Base-by-base conservation (phyloP, 1,139 yeast species). In the Pichia sp. region DNA sequence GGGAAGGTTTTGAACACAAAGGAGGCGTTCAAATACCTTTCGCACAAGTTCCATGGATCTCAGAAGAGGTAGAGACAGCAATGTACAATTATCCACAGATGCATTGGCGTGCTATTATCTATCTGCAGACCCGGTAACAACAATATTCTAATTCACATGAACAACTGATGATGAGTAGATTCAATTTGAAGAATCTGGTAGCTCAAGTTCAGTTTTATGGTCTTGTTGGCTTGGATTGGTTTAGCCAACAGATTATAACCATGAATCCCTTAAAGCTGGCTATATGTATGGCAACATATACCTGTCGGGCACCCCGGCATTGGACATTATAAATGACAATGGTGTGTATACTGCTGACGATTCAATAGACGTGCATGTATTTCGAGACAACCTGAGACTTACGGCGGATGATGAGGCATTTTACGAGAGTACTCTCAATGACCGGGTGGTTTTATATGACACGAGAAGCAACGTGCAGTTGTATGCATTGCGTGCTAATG, bases 1-100 rank as follows among this genome's bases (percentile, higher is more conserved):
- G 98, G 98, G 1, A 76, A 82, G 50, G 76, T 75, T 27, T 70
- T 93, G 52, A 74, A 76, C 48, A 77, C 84, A 2, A 90, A 87
- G 67, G 88, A 87, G 59, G 98, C 98, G 0, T 92, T 84, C 73
- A 92, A 90, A 71, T 82, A 83, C 58, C 68, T 91, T 54, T 89
- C 97, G 0, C 96, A 88, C 61, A 85, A 85, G 61, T 92, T 90
- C 71, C 98, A 93, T 68, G 97, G 97, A 3, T 62, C 61, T 27
- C 62, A 57, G 7, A 62, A 60, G 46, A 45, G 43, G 29, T 51
- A 36, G 33, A 6, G 6, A 4, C 29, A 27, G 6, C 3, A 20
- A 20, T 20, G 24, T 2, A 20, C 24, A 20, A 20, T 20, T 20
- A 20, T 20, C 24, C 24, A 20, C 24, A 20, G 24, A 20, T 20